Conservation (phyloP, 2,329 filamentous ascomycete species). For the Didymella pinodella region DNA sequence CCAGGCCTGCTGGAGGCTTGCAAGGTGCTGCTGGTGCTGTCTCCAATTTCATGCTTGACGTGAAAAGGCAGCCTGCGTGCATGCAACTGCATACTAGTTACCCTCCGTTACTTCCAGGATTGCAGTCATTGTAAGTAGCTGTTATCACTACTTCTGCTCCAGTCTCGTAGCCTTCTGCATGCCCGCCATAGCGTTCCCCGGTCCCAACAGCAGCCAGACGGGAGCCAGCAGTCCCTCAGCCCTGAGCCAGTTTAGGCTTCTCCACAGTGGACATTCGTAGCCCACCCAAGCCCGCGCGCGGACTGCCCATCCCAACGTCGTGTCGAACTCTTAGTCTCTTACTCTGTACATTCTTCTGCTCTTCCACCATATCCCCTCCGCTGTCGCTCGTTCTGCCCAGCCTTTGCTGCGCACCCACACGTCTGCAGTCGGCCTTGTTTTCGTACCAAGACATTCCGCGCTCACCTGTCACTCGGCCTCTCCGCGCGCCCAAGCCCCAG, state of each 20-base stretch:
- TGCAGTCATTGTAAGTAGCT: not conserved
- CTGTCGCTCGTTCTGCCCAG: not conserved
- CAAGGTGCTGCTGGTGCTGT: slow-evolving; percentile 1
- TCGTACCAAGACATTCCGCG: not conserved
- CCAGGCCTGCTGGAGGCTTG: not conserved
- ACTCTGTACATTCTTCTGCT: not conserved
- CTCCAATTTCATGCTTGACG: slow-evolving; percentile 1
- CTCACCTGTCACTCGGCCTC: slow-evolving; percentile 19
- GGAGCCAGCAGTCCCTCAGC: not conserved
- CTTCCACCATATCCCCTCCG: not conserved
- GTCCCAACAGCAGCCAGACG: slow-evolving; percentile 9
- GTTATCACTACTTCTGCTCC: no score
- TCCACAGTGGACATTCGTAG: slow-evolving; percentile 9
- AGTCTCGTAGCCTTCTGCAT: not conserved
- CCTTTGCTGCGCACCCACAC: not conserved
- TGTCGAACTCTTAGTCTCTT: not conserved
- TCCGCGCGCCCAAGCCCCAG: slow-evolving; percentile 36
- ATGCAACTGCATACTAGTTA: not conserved
- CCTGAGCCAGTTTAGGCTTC: not conserved
- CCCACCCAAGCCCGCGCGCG: not conserved
- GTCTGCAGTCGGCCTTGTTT: not conserved
- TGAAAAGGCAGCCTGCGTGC: not conserved
- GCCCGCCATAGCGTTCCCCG: slow-evolving; percentile 10
- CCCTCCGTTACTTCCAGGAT: not conserved
- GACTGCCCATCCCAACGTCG: not conserved